phyloP scores from a whole-genome alignment of 1,284 basidiomycete species.

The Kwoniella shivajii region DNA sequence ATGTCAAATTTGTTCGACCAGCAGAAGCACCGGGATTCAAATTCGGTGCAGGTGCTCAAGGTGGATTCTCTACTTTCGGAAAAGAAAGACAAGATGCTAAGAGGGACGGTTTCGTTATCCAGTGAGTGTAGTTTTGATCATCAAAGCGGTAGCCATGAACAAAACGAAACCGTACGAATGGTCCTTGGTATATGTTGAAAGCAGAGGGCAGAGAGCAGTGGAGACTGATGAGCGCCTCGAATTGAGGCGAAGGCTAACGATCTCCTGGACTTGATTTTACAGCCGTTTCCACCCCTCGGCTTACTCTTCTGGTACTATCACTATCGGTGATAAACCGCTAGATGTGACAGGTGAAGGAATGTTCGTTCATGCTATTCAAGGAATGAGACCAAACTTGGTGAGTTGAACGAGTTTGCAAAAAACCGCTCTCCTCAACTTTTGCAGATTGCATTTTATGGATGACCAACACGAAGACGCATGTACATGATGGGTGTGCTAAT shows the following conservation, averaged over 20 bases:
- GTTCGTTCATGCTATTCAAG: slow-evolving; percentile 96
- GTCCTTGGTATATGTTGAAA: no score
- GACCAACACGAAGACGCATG: no score
- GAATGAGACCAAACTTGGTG: slow-evolving; percentile 90
- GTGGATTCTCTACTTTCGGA: slow-evolving; percentile 91
- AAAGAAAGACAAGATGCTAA: slow-evolving; percentile 58
- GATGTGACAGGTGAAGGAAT: slow-evolving; percentile 77
- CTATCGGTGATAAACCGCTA: slow-evolving; percentile 69
- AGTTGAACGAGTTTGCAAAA: slow-evolving; percentile 18
- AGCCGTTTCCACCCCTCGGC: slow-evolving; percentile 83
- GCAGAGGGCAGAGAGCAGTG: no score
- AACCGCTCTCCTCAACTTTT: no score
- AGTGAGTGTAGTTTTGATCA: slow-evolving; percentile 54
- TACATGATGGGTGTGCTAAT: neutral
- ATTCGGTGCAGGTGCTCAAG: slow-evolving; percentile 80
- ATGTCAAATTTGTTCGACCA: slow-evolving; percentile 72
- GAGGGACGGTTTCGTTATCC: slow-evolving; percentile 85
- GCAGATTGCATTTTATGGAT: no score
- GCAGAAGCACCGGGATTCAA: slow-evolving; percentile 83
- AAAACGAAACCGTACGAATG: no score
- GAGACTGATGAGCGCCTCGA: no score
- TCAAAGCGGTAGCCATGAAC: no score
- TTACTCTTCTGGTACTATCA: slow-evolving; percentile 68
- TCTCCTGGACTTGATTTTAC: no score
- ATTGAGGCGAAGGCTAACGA: no score